Conservation (phyloP, 2,329 filamentous ascomycete species). For the Alternaria alternata region DNA sequence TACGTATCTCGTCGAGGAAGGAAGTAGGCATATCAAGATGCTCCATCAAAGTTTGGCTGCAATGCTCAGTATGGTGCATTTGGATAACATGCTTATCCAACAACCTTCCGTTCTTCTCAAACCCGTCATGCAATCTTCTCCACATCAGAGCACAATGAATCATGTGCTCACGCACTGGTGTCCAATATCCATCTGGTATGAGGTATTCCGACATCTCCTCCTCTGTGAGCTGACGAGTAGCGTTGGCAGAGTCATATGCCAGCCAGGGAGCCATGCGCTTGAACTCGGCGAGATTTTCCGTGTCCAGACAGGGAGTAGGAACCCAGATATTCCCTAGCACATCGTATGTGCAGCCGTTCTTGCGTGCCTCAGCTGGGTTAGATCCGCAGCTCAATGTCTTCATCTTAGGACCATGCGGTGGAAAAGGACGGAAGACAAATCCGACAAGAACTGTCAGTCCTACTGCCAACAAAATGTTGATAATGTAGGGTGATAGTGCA, state of each 20-base stretch:
- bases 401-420: conserved; percentile 5
- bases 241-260: conserved; percentile 12
- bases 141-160: background rate
- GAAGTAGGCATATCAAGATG: background rate
- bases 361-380: background rate
- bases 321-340: background rate
- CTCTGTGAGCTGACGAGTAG: conserved; percentile 11
- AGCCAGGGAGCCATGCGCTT: background rate
- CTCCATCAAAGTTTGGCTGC: background rate
- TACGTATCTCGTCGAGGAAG: background rate
- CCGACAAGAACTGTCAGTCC: conserved; percentile 10
- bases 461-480: conserved; percentile 6
- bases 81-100: background rate
- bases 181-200: conserved; percentile 12
- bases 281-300: background rate
- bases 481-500: background rate
- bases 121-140: background rate
- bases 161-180: conserved; percentile 12
- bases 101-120: background rate
- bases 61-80: background rate
- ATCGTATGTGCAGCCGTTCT: background rate
- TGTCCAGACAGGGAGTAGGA: background rate
- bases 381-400: conserved; percentile 12
- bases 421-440: conserved; percentile 6
- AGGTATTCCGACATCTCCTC: conserved; percentile 12